Conservation (phyloP, 768 basidiomycete genomes). For the Macrolepiota albuminosa region DNA sequence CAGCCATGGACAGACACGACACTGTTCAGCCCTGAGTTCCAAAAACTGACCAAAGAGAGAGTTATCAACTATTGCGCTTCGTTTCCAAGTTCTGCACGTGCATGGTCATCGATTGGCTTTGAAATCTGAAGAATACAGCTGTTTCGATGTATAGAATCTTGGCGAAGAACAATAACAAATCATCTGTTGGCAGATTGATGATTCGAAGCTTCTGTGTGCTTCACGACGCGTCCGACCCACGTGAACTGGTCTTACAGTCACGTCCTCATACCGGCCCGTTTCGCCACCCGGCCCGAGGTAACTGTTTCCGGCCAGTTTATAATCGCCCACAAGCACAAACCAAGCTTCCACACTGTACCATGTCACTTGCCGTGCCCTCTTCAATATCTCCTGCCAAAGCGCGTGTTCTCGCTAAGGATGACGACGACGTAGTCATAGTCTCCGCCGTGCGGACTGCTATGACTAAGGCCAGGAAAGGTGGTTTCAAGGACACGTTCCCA, state of each 20-base stretch:
- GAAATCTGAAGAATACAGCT: neutral
- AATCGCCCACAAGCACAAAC: neutral
- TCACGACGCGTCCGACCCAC: neutral
- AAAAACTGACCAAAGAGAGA: conserved; percentile 8
- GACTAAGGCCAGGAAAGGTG: conserved; percentile 87
- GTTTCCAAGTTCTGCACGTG: conserved; percentile 6
- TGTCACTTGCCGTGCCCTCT: conserved; percentile 3
- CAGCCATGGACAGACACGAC: conserved; percentile 14
- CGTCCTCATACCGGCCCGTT: neutral
- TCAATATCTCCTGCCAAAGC: conserved; percentile 41
- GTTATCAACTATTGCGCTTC: conserved; percentile 9
- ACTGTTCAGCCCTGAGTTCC: conserved; percentile 12
- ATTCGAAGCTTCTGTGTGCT: neutral
- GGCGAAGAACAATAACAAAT: neutral
- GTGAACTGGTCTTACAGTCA: neutral
- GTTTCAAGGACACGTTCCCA: conserved; percentile 87
- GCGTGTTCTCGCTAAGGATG: conserved; percentile 63
- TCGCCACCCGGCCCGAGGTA: neutral
- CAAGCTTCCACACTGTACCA: neutral
- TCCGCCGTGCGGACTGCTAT: conserved; percentile 86
- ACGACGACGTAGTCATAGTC: conserved; percentile 89
- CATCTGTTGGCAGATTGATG: neutral
- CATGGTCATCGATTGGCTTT: conserved; percentile 13
- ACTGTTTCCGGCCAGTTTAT: neutral
- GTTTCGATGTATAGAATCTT: neutral